These are phyloP conservation scores for Rhipidocladum racemiflorum DNA, from an alignment of 176 grass and related monocot species.

Conservation along the genomic window DNA sequence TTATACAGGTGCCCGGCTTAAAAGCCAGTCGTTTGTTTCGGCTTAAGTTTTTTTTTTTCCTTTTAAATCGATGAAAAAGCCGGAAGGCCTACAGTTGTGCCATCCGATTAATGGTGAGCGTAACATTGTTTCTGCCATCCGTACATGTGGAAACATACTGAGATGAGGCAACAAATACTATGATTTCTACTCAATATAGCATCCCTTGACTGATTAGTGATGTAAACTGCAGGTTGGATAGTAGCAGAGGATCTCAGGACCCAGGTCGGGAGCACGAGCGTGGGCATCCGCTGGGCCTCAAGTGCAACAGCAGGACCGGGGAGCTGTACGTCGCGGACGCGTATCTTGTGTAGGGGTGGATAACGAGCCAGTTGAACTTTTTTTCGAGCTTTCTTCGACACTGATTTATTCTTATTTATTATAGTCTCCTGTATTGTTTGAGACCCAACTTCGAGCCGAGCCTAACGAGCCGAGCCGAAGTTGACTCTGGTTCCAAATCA, in stretches of 20 bases:
- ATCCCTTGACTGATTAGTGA: not conserved
- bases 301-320: constrained; percentile 38
- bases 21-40: too few species aligned
- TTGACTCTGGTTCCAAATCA: too few species aligned
- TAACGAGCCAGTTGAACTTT: too few species aligned
- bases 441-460: too few species aligned
- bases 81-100: not conserved
- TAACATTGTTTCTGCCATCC: too few species aligned
- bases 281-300: constrained; percentile 62
- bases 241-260: constrained; percentile 55
- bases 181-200: not conserved
- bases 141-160: not conserved
- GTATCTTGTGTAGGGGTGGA: constrained; percentile 63
- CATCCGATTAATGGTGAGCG: not conserved
- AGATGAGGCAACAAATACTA: not conserved
- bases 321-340: constrained; percentile 67
- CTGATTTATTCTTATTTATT: too few species aligned
- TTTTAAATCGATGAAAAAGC: too few species aligned
- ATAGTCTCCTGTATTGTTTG: too few species aligned
- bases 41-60: too few species aligned
- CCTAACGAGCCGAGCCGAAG: too few species aligned
- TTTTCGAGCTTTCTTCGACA: too few species aligned
- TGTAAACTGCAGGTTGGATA: constrained; percentile 39
- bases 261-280: constrained; percentile 49
- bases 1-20: too few species aligned